Evolutionary conservation across 2,329 filamentous ascomycete genomes (phyloP).

Genomic region (Cercospora nicotianae): DNA sequence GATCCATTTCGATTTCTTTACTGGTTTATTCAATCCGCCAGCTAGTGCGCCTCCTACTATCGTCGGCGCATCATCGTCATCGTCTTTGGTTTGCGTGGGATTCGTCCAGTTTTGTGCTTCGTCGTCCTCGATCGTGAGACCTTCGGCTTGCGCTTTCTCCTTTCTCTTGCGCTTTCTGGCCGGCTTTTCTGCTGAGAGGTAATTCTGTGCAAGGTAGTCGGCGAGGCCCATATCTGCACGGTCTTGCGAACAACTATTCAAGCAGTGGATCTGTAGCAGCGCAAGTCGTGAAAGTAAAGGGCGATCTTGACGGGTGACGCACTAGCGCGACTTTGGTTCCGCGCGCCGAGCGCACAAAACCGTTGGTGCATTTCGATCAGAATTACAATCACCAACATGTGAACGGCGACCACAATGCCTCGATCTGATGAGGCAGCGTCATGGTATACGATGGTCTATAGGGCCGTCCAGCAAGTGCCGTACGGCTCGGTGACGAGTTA

Average conservation of each 20-base stretch:
- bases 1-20: constrained; percentile 84
- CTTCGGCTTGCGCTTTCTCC: constrained; percentile 42
- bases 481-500: constrained; percentile 82
- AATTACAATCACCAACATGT: constrained; percentile 18
- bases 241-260: background rate
- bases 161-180: constrained; percentile 56
- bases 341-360: constrained; percentile 9
- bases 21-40: constrained; percentile 49
- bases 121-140: constrained; percentile 54
- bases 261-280: background rate
- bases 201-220: constrained; percentile 86
- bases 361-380: background rate
- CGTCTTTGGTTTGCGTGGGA: constrained; percentile 48
- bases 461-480: constrained; percentile 82
- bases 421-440: constrained; percentile 71
- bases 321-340: constrained; percentile 2
- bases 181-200: constrained; percentile 69
- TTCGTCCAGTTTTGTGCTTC: constrained; percentile 55
- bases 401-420: constrained; percentile 53
- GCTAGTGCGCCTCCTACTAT: constrained; percentile 54
- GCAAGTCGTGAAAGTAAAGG: constrained; percentile 2
- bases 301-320: constrained; percentile 5
- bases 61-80: constrained; percentile 56
- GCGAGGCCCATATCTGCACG: constrained; percentile 61
- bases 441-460: constrained; percentile 77